A percentile compares a stretch with the other conserved stretches of the same genome.
phyloP scores from a whole-genome alignment of 768 basidiomycete genomes.

The Chalciporus sphaerocephalus region DNA sequence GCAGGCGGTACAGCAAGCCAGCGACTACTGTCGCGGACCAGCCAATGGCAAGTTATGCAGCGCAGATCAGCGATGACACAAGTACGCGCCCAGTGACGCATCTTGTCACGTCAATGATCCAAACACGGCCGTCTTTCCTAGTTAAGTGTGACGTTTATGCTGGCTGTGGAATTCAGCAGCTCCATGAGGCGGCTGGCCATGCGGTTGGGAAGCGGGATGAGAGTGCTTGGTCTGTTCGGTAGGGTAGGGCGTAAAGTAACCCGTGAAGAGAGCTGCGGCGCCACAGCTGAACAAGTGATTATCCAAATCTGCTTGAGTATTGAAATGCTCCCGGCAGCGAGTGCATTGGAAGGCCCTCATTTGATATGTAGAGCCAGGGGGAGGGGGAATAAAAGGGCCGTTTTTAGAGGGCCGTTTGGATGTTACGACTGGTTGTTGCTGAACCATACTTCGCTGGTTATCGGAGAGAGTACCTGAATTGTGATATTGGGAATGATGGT shows the following conservation, averaged over 20 bases:
- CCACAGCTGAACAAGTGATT: constrained; percentile 15
- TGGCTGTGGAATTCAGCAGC: background rate
- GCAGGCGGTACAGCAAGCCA: too few species aligned
- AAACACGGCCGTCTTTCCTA: background rate
- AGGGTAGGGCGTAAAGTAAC: constrained; percentile 13
- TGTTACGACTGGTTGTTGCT: background rate
- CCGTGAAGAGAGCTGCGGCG: constrained; percentile 8
- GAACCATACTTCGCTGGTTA: background rate
- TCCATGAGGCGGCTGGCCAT: background rate
- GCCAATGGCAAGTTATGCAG: too few species aligned
- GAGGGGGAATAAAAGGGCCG: constrained; percentile 3
- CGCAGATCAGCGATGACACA: background rate
- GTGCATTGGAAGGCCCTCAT: constrained; percentile 1
- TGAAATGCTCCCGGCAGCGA: constrained; percentile 12
- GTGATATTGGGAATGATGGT: background rate
- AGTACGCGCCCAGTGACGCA: background rate
- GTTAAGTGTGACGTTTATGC: background rate
- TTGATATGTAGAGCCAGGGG: background rate
- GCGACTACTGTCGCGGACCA: too few species aligned
- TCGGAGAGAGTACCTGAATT: background rate
- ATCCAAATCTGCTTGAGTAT: constrained; percentile 7
- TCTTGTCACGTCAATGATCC: background rate
- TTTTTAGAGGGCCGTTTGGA: background rate
- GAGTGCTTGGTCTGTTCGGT: background rate
- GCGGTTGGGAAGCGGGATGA: background rate